Conservation (phyloP, 108 stramenopile species). For the Schizochytrium sp. region DNA sequence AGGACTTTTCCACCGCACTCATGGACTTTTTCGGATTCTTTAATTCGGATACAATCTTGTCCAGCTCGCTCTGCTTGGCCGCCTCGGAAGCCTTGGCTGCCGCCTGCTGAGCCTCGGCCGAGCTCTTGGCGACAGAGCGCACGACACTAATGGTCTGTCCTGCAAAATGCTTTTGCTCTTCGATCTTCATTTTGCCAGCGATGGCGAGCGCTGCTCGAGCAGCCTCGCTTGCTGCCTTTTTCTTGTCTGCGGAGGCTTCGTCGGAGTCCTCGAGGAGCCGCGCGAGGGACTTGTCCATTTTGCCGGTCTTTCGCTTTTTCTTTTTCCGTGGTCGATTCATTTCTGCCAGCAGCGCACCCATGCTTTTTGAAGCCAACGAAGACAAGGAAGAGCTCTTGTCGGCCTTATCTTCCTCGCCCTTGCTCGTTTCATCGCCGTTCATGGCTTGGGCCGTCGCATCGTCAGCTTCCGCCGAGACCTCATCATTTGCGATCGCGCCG, state of each 20-base stretch:
- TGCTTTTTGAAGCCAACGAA: not conserved
- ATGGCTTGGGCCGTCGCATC: not conserved
- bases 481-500: not conserved
- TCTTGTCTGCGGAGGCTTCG: not conserved
- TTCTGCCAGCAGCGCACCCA: not conserved
- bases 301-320: not conserved
- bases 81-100: not conserved
- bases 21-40: not conserved
- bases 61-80: not conserved
- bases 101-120: not conserved
- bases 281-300: not conserved
- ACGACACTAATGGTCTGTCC: not conserved
- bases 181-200: not conserved
- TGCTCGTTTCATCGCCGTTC: not conserved
- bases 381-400: not conserved
- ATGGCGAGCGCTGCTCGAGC: not conserved
- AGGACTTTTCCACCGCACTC: not conserved
- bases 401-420: not conserved
- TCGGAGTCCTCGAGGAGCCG: not conserved
- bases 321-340: slow-evolving; percentile 3
- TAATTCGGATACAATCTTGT: not conserved
- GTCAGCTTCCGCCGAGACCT: not conserved
- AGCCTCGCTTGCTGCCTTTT: not conserved
- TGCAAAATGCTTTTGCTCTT: not conserved
- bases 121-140: not conserved